Base-by-base conservation (phyloP, 164 flowering plant species). In the Stephania yunnanensis region DNA sequence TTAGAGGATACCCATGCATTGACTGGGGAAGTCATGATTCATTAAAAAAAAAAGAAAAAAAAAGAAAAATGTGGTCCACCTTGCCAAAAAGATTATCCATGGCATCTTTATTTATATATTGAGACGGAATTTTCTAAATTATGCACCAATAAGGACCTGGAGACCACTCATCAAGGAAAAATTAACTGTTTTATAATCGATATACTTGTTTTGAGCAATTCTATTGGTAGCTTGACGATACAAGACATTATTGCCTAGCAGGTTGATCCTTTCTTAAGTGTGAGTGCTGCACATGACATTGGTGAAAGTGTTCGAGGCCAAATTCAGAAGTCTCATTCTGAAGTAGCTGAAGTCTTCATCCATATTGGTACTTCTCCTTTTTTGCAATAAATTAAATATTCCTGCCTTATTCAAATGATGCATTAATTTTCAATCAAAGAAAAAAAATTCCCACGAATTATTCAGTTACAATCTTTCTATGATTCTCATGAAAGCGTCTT, bases 251-350 rank as follows among this genome's bases (percentile, higher is more conserved):
- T 75, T 46, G 29, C 7, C 69, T 81, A 82, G 74, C 84, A 92
- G 99, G 99, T 96, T 65, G 97, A 96, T 84, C 97, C 98, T 13
- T 94, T 94, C 79, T 83, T 79, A 46, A 96, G 97, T 84, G 97
- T 95, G 63, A 91, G 94, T 85, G 94, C 89, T 81, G 99, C 94
- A 29, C 97, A 93, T 85, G 88, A 86, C 65, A 81, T 93, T 73
- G 97, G 95, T 48, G 97, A 95, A 82, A 83, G 75, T 83, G 98
- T 93, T 72, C 96, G 95, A 46, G 83, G 68, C 53, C 87, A 83
- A 68, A 87, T 95, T 79, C 94, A 89, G 46, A 79, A 80, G 19
- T 79, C 81, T 61, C 95, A 95, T 81, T 84, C 86, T 50, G 90
- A 86, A 84, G 93, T 95, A 44, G 74, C 97, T 53, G 99, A 95